These are phyloP conservation scores for Barbarea vulgaris DNA, from an alignment of 345 rosid species.

Conservation along the genomic window DNA sequence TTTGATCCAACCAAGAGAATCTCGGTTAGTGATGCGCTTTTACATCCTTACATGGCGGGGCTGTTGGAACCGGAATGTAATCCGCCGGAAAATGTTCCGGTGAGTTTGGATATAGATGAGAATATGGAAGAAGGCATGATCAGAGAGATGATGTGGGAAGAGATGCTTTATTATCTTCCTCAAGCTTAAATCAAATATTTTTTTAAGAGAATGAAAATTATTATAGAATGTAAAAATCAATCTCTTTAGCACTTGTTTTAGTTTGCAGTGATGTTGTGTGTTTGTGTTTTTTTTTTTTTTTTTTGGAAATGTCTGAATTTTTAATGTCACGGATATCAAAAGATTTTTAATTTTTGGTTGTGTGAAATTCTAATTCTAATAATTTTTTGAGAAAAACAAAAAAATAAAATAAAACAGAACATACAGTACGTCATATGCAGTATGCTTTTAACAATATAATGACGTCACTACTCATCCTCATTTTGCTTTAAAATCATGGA, in stretches of 20 bases:
- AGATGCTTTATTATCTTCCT: constrained; percentile 56
- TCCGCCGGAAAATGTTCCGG: constrained; percentile 59
- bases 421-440: too few species aligned
- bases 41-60: constrained; percentile 72
- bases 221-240: neutral
- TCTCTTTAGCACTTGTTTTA: neutral
- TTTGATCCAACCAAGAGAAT: constrained; percentile 83
- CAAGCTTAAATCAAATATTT: neutral
- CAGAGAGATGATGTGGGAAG: constrained; percentile 85
- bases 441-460: too few species aligned
- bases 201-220: neutral
- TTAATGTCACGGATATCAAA: too few species aligned
- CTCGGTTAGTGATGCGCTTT: constrained; percentile 70
- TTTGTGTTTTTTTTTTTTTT: neutral
- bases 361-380: too few species aligned
- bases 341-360: too few species aligned
- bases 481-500: too few species aligned
- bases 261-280: neutral
- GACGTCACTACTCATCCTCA: too few species aligned
- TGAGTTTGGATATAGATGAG: constrained; percentile 70
- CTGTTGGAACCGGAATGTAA: constrained; percentile 55
- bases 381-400: too few species aligned
- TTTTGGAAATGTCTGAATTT: neutral
- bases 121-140: constrained; percentile 64
- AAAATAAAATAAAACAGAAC: too few species aligned